Evolutionary conservation across 768 basidiomycete genomes (phyloP).

Genomic region (Lactifluus echinatus): DNA sequence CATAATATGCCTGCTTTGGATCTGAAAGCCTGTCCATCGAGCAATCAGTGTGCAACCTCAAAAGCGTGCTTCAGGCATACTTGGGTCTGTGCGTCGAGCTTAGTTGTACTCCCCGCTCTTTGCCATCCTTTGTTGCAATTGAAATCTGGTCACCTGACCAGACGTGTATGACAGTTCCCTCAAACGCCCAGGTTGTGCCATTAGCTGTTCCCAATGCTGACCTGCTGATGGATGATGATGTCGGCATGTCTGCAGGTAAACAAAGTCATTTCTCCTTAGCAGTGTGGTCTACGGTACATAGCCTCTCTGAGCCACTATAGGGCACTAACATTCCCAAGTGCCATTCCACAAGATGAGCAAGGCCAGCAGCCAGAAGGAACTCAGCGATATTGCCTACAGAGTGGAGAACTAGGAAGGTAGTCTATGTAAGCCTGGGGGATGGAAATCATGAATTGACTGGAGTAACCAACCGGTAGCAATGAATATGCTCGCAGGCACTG

Average conservation of each 20-base stretch:
- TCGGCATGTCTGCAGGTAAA: too few species aligned
- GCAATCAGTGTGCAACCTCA: neutral
- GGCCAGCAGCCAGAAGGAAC: constrained; percentile 70
- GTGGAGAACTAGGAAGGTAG: too few species aligned
- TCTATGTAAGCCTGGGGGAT: too few species aligned
- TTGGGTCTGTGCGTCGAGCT: constrained; percentile 83
- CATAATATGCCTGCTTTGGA: too few species aligned
- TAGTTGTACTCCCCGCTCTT: constrained; percentile 79
- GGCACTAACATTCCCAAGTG: constrained; percentile 90
- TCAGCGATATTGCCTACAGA: constrained; percentile 95
- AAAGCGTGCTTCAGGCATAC: constrained; percentile 44
- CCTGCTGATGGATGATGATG: too few species aligned
- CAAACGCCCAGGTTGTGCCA: constrained; percentile 50
- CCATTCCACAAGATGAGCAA: constrained; percentile 94
- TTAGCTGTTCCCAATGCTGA: too few species aligned
- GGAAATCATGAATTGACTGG: too few species aligned
- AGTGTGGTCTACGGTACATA: too few species aligned
- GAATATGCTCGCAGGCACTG: constrained; percentile 63
- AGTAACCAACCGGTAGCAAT: too few species aligned
- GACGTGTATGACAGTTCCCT: constrained; percentile 76
- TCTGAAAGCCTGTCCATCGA: constrained; percentile 46
- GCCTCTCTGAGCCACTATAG: constrained; percentile 63
- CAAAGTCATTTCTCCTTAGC: too few species aligned
- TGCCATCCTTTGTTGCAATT: too few species aligned
- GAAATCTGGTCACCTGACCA: constrained; percentile 93